phyloP scores from a whole-genome alignment of 2,329 filamentous ascomycete genomes.

The Trichophaea hybrida region DNA sequence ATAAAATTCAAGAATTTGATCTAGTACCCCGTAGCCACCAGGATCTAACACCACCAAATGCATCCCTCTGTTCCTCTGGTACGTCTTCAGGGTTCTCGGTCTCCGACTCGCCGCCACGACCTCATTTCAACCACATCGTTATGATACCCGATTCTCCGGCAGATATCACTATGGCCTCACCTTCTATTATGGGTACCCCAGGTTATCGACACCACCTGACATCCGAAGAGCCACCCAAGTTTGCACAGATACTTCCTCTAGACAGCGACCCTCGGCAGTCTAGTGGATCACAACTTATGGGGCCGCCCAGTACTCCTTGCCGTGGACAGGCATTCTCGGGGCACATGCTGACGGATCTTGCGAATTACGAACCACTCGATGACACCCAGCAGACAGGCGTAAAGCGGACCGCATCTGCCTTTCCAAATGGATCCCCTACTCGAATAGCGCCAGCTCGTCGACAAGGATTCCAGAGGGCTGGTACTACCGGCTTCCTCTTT shows the following conservation, averaged over 20 bases:
- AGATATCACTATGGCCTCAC: constrained; percentile 22
- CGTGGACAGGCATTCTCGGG: neutral
- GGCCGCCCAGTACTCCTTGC: neutral
- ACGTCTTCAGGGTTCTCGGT: constrained; percentile 11
- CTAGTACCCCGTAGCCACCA: constrained; percentile 3
- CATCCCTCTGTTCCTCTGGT: constrained; percentile 6
- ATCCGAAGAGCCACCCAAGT: neutral
- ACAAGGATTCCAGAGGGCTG: constrained; percentile 1
- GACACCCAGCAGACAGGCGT: neutral
- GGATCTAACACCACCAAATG: neutral
- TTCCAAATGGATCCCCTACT: constrained; percentile 1
- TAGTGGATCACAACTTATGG: neutral
- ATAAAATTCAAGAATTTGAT: constrained; percentile 1
- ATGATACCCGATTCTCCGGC: constrained; percentile 18
- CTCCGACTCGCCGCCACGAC: neutral
- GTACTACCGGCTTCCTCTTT: constrained; percentile 1
- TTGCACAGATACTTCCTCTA: neutral
- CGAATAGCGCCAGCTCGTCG: neutral
- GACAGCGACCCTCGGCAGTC: neutral
- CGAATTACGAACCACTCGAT: neutral
- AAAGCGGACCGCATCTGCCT: neutral
- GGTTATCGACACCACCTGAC: neutral
- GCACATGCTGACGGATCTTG: neutral
- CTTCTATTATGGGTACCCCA: neutral
- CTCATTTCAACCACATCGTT: neutral